Evolutionary conservation across 352 stramenopile species (phyloP), one percentile per base, ranked within the genome.

Genomic region (Phytopythium aichiense): DNA sequence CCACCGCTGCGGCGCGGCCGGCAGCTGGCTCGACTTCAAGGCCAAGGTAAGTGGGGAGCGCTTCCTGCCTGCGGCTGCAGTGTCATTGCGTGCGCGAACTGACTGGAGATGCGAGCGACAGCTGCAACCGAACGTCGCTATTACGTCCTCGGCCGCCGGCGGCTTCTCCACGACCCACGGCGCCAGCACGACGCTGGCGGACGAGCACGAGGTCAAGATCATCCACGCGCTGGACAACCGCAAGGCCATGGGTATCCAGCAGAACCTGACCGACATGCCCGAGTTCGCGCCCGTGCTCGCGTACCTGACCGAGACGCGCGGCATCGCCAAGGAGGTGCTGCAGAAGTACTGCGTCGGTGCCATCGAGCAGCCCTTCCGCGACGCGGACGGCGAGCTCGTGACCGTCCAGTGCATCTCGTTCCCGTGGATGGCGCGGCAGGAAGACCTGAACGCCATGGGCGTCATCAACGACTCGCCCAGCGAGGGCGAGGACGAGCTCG

Each of bases 381-480:
- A 89, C 58, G 69, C 84, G 15, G 65, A 77, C 25, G 79, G 77
- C 53, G 67, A 90, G 53, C 80, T 73, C 22, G 65, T 80, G 31
- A 74, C 76, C 33, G 69, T 66, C 48, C 80, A 92, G 65, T 98
- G 92, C 69, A 91, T 98, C 51, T 97, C 94, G 6, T 99, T 99
- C 81, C 96, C 96, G 56, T 98, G 94, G 95, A 97, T 99, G 73
- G 89, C 96, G 67, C 83, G 83, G 15, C 74, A 86, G 23, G 72
- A 69, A 42, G 89, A 98, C 64, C 88, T 81, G 63, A 67, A 82
- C 52, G 80, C 69, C 58, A 98, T 93, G 94, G 96, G 83, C 53
- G 79, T 87, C 23, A 52, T 94, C 28, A 71, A 77, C 35, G 33
- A 55, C 18, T 18, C 15, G 8, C 15, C 16, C 20, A 25, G 15